Percentiles rank a stretch among this genome's conserved stretches.
Evolutionary conservation across 2,329 filamentous ascomycete species (phyloP).

Genomic region (Nothophaeocryptopus gaeumannii): DNA sequence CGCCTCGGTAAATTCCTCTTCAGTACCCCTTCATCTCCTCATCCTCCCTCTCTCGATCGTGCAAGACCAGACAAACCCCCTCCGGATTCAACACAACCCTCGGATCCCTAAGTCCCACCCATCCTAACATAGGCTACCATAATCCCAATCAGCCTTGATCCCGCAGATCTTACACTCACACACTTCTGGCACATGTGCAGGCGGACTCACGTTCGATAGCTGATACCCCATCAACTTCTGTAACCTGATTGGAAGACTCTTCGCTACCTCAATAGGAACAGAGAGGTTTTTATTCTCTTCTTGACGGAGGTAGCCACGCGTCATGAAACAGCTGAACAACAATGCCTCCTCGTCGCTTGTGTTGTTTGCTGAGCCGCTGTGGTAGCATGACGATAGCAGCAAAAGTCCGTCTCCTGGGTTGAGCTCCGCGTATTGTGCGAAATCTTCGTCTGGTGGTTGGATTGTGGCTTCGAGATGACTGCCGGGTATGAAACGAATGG

Average conservation of each 20-base stretch:
- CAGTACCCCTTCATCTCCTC: too few species aligned
- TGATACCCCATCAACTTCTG: conserved; percentile 6
- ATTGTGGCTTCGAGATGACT: conserved; percentile 5
- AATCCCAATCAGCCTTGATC: neutral
- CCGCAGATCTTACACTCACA: neutral
- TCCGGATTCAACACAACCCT: conserved; percentile 2
- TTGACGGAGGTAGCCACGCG: conserved; percentile 1
- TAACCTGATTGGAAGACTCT: neutral
- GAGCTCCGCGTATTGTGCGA: conserved; percentile 3
- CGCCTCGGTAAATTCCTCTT: too few species aligned
- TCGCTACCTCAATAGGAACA: neutral
- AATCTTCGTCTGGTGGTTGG: conserved; percentile 4
- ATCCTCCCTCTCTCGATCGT: too few species aligned
- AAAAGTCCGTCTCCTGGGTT: conserved; percentile 7
- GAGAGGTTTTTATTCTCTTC: conserved; percentile 1
- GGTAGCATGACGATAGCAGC: conserved; percentile 4
- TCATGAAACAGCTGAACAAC: conserved; percentile 6
- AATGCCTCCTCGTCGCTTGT: conserved; percentile 1
- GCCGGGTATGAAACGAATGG: conserved; percentile 3
- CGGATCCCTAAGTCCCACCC: conserved; percentile 7
- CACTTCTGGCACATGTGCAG: too few species aligned
- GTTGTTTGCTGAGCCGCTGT: conserved; percentile 1
- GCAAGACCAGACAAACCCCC: neutral
- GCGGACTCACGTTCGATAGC: conserved; percentile 2
- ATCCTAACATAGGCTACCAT: conserved; percentile 4